A percentile compares a stretch with the other conserved stretches of the same genome.
Conservation (phyloP, 2,329 filamentous ascomycete species). For the Venturiaceae sp. region DNA sequence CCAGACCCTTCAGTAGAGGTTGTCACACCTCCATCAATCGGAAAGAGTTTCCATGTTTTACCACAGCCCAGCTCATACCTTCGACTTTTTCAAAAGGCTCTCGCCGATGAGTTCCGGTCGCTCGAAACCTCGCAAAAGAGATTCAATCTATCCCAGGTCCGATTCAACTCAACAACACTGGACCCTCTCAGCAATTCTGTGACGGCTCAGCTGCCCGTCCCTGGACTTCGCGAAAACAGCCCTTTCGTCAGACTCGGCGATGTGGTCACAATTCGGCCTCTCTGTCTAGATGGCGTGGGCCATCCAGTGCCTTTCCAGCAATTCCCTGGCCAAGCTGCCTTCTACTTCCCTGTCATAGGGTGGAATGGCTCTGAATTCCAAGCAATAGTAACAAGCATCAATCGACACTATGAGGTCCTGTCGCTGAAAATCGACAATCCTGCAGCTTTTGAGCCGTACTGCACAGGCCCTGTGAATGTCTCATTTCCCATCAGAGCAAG, state of each 20-base stretch:
- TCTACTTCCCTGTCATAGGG: neutral
- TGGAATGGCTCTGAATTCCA: slow-evolving; percentile 1
- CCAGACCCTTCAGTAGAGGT: neutral
- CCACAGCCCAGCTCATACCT: neutral
- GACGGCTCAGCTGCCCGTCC: slow-evolving; percentile 9
- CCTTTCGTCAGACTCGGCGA: slow-evolving; percentile 23
- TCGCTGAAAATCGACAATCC: neutral
- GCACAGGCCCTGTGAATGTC: neutral
- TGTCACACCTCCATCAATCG: neutral
- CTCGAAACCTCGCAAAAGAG: neutral
- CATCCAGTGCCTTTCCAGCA: slow-evolving; percentile 2
- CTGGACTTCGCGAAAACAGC: slow-evolving; percentile 21
- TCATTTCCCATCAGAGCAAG: neutral
- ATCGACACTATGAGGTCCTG: neutral
- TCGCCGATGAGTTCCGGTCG: neutral
- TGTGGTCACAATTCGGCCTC: slow-evolving; percentile 20
- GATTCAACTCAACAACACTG: neutral
- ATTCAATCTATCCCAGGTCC: neutral
- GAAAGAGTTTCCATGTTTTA: neutral
- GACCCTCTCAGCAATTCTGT: neutral
- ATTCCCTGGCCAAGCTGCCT: neutral
- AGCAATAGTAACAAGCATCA: neutral
- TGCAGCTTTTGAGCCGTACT: neutral
- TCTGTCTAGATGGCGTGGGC: slow-evolving; percentile 14
- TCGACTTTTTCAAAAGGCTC: neutral